Evolutionary conservation across 2,329 filamentous ascomycete genomes (phyloP), one percentile per base, ranked within the genome.

Genomic region (Sporothrix globosa): DNA sequence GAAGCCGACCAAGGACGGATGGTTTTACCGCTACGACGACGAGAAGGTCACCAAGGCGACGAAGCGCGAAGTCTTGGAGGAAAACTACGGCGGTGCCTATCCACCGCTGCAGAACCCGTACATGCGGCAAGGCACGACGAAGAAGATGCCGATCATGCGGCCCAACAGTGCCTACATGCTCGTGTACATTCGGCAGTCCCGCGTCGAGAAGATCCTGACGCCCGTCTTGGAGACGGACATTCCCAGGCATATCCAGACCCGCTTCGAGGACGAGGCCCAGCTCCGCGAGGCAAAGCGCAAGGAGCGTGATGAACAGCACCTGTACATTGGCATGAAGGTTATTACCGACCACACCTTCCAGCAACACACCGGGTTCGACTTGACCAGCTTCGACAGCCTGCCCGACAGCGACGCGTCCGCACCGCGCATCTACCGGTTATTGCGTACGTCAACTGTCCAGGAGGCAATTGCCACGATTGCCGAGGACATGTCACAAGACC

Each of bases 1-100:
- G 76, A 97, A 97, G 78, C 96, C 96, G 0, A 88, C 90, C 71
- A 96, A 97, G 81, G 92, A 97, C 72, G 95, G 96, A 44, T 89
- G 92, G 82, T 99, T 97, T 82, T 98, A 96, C 84, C 96, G 92
- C 76, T 99, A 97, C 76, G 96, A 99, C 76, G 96, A 99, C 74
- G 96, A 99, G 77, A 91, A 94, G 74, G 96, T 99, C 53, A 98
- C 94, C n/a, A 92, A 92, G 74, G 95, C 94, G 1, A 97, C 94
- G 0, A 89, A 91, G 78, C 90, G 92, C 71, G 96, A 99, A 79
- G 95, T 96, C 0, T 82, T 98, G 44, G 96, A 98, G 77, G 96
- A 99, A 74, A 99, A 98, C 80, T 99, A 92, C 80, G 96, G 96
- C 58, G 96, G 96, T 69, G 93, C 97, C 77, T 96, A 93, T 77